A percentile compares a stretch with the other conserved stretches of the same genome.
Evolutionary conservation across 139 green algal species (phyloP).

Genomic region (Spirogloea muscicola): DNA sequence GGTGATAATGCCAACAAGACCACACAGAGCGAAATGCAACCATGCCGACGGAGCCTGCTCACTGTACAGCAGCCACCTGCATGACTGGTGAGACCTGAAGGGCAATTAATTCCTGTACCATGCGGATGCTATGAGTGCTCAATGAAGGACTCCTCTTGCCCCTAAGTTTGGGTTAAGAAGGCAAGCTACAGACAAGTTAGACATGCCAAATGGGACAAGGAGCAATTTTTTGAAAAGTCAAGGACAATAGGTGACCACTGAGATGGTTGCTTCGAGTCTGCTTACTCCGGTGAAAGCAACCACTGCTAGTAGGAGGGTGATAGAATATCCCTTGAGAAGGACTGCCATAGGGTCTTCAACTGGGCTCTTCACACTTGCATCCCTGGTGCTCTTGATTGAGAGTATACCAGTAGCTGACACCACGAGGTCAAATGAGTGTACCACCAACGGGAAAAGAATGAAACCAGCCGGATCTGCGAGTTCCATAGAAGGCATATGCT

Average conservation of each 20-base stretch:
- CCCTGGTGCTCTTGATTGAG: slow-evolving; percentile 42
- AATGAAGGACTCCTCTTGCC: no score
- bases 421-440: slow-evolving; percentile 63
- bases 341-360: slow-evolving; percentile 63
- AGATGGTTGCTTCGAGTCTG: no score
- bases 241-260: no score
- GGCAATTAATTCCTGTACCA: slow-evolving; percentile 1
- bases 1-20: slow-evolving; percentile 59
- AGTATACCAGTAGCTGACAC: slow-evolving; percentile 61
- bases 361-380: neutral
- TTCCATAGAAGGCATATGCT: neutral
- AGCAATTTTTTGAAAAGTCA: no score
- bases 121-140: no score
- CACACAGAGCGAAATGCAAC: slow-evolving; percentile 62
- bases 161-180: no score
- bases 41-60: slow-evolving; percentile 55
- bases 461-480: slow-evolving; percentile 58
- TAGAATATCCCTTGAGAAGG: slow-evolving; percentile 57
- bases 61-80: slow-evolving; percentile 52
- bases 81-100: slow-evolving; percentile 24
- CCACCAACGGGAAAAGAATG: slow-evolving; percentile 69
- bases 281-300: slow-evolving; percentile 37
- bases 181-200: no score
- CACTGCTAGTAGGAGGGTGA: slow-evolving; percentile 47
- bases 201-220: no score